These are phyloP conservation scores for Vigna mungo DNA, from an alignment of 306 rosid genomes.

Conservation along the genomic window DNA sequence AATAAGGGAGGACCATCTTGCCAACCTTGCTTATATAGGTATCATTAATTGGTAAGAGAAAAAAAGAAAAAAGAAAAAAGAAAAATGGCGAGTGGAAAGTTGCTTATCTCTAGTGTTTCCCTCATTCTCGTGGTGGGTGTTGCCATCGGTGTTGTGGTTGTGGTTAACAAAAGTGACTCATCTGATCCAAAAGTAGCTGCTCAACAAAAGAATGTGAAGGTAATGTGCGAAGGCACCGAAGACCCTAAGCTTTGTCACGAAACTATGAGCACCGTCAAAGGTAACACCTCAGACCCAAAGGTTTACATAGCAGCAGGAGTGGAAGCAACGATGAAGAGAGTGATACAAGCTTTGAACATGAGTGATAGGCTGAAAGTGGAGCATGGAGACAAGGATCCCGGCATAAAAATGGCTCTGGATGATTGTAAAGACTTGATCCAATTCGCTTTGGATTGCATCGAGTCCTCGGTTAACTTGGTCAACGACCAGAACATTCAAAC, in stretches of 20 bases:
- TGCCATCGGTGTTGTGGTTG: conserved; percentile 56
- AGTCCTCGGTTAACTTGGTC: conserved; percentile 40
- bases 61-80: background rate
- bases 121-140: conserved; percentile 76
- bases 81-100: conserved; percentile 49
- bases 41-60: background rate
- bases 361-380: conserved; percentile 52
- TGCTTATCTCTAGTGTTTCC: conserved; percentile 56
- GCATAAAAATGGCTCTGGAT: conserved; percentile 60
- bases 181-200: conserved; percentile 15
- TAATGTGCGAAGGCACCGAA: conserved; percentile 59
- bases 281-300: conserved; percentile 48
- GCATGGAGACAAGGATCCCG: conserved; percentile 32
- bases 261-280: conserved; percentile 39
- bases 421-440: conserved; percentile 75
- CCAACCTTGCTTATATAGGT: background rate
- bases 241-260: conserved; percentile 57
- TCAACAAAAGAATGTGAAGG: conserved; percentile 49
- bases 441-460: conserved; percentile 59
- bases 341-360: conserved; percentile 56
- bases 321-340: conserved; percentile 44
- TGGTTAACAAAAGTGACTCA: conserved; percentile 21
- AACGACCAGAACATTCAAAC: conserved; percentile 44
- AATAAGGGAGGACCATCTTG: conserved; percentile 37
- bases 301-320: conserved; percentile 55